phyloP scores from a whole-genome alignment of 768 basidiomycete genomes.

The Rhodotorula paludigena region DNA sequence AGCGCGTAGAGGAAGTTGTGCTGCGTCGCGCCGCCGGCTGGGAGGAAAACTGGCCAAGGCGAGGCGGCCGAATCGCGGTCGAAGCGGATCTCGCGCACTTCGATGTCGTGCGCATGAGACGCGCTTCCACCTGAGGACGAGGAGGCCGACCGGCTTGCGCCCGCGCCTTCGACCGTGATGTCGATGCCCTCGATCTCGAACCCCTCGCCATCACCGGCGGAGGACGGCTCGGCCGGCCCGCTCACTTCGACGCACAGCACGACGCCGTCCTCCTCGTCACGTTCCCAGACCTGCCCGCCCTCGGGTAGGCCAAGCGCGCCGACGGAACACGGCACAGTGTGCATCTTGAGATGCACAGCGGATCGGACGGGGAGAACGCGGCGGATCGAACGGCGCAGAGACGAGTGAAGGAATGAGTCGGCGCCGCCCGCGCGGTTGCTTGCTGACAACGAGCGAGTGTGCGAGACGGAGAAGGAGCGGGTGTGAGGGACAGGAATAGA shows the following conservation, averaged over 20 bases:
- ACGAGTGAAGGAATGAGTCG: constrained; percentile 1
- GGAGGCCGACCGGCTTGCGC: background rate
- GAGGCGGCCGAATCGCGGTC: background rate
- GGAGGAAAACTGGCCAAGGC: background rate
- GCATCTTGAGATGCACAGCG: constrained; percentile 8
- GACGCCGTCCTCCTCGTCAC: constrained; percentile 1
- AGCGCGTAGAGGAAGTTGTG: constrained; percentile 27
- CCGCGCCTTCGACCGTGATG: constrained; percentile 2
- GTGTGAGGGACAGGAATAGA: background rate
- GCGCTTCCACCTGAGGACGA: background rate
- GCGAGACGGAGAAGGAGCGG: constrained; percentile 12
- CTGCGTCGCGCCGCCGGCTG: background rate
- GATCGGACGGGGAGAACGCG: constrained; percentile 1
- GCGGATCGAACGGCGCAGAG: constrained; percentile 9
- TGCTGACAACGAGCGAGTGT: constrained; percentile 1
- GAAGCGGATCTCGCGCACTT: background rate
- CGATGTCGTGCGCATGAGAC: constrained; percentile 2
- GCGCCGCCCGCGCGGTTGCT: background rate
- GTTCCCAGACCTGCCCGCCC: background rate
- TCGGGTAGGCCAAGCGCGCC: constrained; percentile 12
- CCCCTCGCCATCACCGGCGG: background rate
- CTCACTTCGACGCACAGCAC: constrained; percentile 7
- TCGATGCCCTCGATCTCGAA: constrained; percentile 18
- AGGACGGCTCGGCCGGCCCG: background rate
- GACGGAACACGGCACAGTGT: constrained; percentile 15